Base-by-base conservation (phyloP, 352 stramenopile species). In the Globisporangium perplexum region DNA sequence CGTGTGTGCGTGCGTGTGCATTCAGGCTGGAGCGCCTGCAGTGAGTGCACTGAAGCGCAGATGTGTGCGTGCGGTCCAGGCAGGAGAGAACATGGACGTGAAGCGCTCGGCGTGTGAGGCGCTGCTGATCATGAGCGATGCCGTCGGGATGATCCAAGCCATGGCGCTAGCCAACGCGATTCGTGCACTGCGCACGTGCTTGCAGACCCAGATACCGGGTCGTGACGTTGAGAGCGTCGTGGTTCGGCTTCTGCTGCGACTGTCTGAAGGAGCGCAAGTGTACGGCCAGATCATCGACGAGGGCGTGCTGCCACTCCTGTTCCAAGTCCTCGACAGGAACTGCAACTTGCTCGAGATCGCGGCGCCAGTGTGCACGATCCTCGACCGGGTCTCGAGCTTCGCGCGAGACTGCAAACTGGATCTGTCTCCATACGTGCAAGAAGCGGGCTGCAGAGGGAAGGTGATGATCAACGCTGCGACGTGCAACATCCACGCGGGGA, bases 351-450 rank as follows among this genome's bases (percentile, higher is more conserved):
- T 74, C 18, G 81, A 95, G 22, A 72, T 85, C 1, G 60, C 71
- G 14, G 55, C 58, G 0, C 60, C 67, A 0, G 62, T 77, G 1
- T 90, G 84, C 26, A 60, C 75, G 8, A 80, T 96, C 4, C 60
- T 97, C 6, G 86, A 90, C 26, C 66, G 74, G 3, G 46, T 96
- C 14, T 83, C 82, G 1, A 68, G 74, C 17, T 88, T 88, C 64
- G 76, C 80, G 4, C 47, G 60, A 10, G 48, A 72, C 11, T 83
- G 77, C 41, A 79, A 74, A 23, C 53, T 89, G 23, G 81, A 89
- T 48, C 24, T 91, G 6, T 66, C 66, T 10, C 55, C 70, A 22
- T 87, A 81, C 33, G n/a, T 86, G 33, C 59, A 68, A 7, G 45
- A 44, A 8, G 12, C 47, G 12, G 23, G 47, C 1, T 91, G 80